Evolutionary conservation across 2,329 filamentous ascomycete species (phyloP).

Genomic region (Aspergillus latus): DNA sequence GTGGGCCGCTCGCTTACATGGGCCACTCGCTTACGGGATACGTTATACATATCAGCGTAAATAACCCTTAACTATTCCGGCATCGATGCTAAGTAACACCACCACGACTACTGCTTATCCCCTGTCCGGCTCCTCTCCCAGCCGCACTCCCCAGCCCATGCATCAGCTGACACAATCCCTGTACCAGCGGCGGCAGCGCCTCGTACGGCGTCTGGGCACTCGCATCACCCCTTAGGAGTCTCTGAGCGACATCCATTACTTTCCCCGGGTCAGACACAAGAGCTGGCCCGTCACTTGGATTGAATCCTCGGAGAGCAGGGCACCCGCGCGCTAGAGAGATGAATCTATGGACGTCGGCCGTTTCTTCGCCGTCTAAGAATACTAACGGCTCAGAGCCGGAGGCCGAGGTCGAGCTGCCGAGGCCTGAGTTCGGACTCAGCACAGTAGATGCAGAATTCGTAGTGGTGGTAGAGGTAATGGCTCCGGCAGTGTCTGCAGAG

Average conservation of each 20-base stretch:
- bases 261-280: constrained; percentile 57
- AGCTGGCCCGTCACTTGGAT: constrained; percentile 17
- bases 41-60: too few relatives aligned
- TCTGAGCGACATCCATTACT: constrained; percentile 60
- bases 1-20: too few relatives aligned
- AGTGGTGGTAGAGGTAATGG: not conserved
- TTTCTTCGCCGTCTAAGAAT: constrained; percentile 59
- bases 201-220: constrained; percentile 33
- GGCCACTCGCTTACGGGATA: too few relatives aligned
- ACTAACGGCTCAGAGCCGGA: constrained; percentile 31
- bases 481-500: not conserved
- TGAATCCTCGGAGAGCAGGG: constrained; percentile 50
- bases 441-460: not conserved
- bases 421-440: not conserved
- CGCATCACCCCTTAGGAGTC: constrained; percentile 58
- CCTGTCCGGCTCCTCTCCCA: not conserved
- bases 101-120: too few relatives aligned
- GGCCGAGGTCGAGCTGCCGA: not conserved
- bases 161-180: constrained; percentile 65
- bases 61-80: too few relatives aligned
- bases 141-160: constrained; percentile 27
- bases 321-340: constrained; percentile 56
- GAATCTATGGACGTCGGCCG: constrained; percentile 56
- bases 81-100: too few relatives aligned
- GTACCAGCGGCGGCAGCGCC: constrained; percentile 60